These are phyloP conservation scores for Metarhizium sp. DNA, from an alignment of 2,329 filamentous ascomycete species.

Conservation along the genomic window DNA sequence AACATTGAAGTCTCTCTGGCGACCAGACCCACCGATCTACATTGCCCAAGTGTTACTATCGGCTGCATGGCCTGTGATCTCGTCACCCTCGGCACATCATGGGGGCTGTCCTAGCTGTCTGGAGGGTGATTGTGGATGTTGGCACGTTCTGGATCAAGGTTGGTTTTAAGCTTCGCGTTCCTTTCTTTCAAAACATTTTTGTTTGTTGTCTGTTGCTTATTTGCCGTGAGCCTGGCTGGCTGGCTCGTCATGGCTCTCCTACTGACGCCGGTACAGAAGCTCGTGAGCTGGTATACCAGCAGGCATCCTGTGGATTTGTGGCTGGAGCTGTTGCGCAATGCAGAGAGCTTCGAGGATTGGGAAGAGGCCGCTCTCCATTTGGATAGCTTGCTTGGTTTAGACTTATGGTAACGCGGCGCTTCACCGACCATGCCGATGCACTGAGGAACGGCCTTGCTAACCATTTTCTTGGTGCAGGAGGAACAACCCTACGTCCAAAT, in stretches of 20 bases:
- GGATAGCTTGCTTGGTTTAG: slow-evolving; percentile 72
- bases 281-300: slow-evolving; percentile 56
- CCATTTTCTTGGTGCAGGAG: slow-evolving; percentile 45
- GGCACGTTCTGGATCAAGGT: slow-evolving; percentile 54
- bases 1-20: background rate
- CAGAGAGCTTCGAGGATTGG: slow-evolving; percentile 75
- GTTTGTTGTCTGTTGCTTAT: too few relatives aligned
- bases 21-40: background rate
- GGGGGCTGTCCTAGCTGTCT: slow-evolving; percentile 38
- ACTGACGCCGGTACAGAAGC: slow-evolving; percentile 43
- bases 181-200: slow-evolving; percentile 4
- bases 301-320: slow-evolving; percentile 57
- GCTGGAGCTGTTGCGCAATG: slow-evolving; percentile 54
- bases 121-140: slow-evolving; percentile 52
- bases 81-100: slow-evolving; percentile 26
- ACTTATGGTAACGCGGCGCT: slow-evolving; percentile 54
- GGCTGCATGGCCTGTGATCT: slow-evolving; percentile 17
- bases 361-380: slow-evolving; percentile 72
- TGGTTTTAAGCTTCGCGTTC: slow-evolving; percentile 13
- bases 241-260: slow-evolving; percentile 6
- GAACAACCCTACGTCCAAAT: slow-evolving; percentile 67
- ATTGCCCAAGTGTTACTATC: background rate
- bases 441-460: slow-evolving; percentile 2
- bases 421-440: background rate
- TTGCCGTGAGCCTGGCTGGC: slow-evolving; percentile 1